Base-by-base conservation (phyloP, 208 protist species). In the Leptomonas pyrrhocoris region DNA sequence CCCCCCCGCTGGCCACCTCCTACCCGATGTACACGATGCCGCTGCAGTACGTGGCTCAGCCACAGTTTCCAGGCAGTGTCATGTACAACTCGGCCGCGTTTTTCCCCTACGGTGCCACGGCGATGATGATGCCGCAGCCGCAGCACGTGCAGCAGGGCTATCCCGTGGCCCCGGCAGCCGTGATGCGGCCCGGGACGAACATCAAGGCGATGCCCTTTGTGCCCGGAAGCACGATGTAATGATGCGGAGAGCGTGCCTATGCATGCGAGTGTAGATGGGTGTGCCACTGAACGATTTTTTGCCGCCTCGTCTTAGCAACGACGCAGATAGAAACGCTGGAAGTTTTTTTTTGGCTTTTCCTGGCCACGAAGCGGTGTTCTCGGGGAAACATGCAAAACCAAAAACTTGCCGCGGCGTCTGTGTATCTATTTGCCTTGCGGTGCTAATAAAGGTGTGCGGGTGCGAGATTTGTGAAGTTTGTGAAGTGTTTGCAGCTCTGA, bases 191-290 rank as follows among this genome's bases (percentile, higher is more conserved):
- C 4, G 86, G 86, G 30, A 92, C 81, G 5, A 92, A 92, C 50
- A 70, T 89, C 27, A 83, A 85, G 55, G 86, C 86, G n/a, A 76
- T 79, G 69, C 86, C 86, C 0, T 92, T 92, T 63, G 72, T 92
- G 34, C 86, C 86, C 0, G 78, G 73, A 43, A 63, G 60, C 65
- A 68, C 49, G 0, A 71, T 68, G 56, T 73, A 59, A 69, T 21
- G 21, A 54, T 38, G 51, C 23, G 51, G 48, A 30, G 19, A 48
- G 38, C 48, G 34, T 61, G 38, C n/a, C 27, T 8, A 1, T 28
- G 54, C 12, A n/a, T 45, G 54, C 7, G n/a, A 11, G 38, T 61
- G 56, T 38, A 13, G 28, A 36, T 49, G 38, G 21, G 51, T 15
- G 23, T 56, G 23, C 34, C 34, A 12, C 34, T 25, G 49, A 31